Percentiles rank a stretch among this genome's conserved stretches.
These are phyloP conservation scores for Hypoxylon sp. DNA, from an alignment of 2,329 filamentous ascomycete species.

Conservation along the genomic window DNA sequence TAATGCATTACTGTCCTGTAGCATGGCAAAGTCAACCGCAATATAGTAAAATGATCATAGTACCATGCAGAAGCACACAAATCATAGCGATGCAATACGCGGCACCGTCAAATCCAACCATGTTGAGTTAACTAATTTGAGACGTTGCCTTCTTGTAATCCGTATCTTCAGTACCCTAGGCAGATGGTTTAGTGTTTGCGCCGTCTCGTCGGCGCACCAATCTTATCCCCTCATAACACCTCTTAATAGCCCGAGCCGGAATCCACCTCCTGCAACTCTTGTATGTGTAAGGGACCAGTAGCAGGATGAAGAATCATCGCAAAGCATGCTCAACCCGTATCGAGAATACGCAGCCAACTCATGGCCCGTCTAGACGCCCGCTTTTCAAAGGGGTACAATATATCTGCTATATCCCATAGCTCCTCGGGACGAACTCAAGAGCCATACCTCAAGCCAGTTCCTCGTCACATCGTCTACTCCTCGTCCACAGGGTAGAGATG, in stretches of 20 bases:
- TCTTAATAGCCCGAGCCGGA: conserved; percentile 13
- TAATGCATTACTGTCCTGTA: too few relatives aligned
- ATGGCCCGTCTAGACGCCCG: conserved; percentile 28
- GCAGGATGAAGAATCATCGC: conserved; percentile 11
- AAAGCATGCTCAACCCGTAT: conserved; percentile 35
- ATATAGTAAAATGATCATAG: too few relatives aligned
- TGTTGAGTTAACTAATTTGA: conserved; percentile 26
- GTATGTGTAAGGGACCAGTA: background rate
- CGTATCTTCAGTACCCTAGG: background rate
- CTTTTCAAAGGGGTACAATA: conserved; percentile 15
- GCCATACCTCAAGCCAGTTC: background rate
- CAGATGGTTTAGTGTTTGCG: conserved; percentile 10
- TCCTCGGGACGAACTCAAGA: background rate
- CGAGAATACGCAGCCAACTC: conserved; percentile 31
- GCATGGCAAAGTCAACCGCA: too few relatives aligned
- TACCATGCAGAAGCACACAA: background rate
- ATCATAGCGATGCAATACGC: background rate
- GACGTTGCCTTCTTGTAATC: conserved; percentile 3
- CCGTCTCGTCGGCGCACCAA: conserved; percentile 17
- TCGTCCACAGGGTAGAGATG: conserved; percentile 91
- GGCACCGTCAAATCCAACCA: conserved; percentile 10
- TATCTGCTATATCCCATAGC: conserved; percentile 25
- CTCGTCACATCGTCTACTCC: conserved; percentile 54
- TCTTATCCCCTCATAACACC: conserved; percentile 28
- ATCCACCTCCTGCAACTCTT: conserved; percentile 1